Base-by-base conservation (phyloP, 2,329 filamentous ascomycete species). In the Calycina herbarum region DNA sequence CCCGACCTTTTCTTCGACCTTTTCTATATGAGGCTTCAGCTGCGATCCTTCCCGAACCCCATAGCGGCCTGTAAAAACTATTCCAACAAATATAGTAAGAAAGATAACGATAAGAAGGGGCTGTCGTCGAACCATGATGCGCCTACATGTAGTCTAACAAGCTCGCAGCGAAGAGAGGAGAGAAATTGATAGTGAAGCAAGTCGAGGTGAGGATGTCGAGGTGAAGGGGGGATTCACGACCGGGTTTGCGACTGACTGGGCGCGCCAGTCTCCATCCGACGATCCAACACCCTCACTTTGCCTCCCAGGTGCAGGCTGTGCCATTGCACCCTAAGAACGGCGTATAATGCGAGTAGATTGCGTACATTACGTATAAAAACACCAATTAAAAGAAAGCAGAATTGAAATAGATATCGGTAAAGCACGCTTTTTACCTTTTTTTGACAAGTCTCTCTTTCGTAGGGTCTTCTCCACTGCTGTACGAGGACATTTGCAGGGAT, bases 41-140 rank as follows among this genome's bases (percentile, higher is more conserved):
- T 51, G 20, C 20, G 59, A 61, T 20, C 65, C 66, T 64, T 64
- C 64, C 7, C 54, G 48, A 4, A 27, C 20, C 17, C 67, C 66
- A 59, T 64, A 59, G 27, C 70, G 66, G 35, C 66, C 62, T 29
- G 70, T 54, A 54, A 74, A 66, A 17, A 71, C 6, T 35, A 73
- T 61, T 0, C 61, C 56, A 27, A 61, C 61, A 38, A 72, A 48
- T 10, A 74, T 56, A 15, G 67, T 63, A 51, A 73, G 66, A 58
- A 71, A 68, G 64, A 69, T 38, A 29, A 67, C 66, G 5, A 71
- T 20, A 29, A 68, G 42, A 17, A 72, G 62, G 64, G 60, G 64
- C 64, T 70, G 60, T 61, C 67, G 66, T 20, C 62, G 68, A 59
- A 29, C 51, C 69, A 72, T 72, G 48, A 48, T 48, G 68, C 56